Base-by-base conservation (phyloP, 306 rosid species). In the Carpinus viminea region DNA sequence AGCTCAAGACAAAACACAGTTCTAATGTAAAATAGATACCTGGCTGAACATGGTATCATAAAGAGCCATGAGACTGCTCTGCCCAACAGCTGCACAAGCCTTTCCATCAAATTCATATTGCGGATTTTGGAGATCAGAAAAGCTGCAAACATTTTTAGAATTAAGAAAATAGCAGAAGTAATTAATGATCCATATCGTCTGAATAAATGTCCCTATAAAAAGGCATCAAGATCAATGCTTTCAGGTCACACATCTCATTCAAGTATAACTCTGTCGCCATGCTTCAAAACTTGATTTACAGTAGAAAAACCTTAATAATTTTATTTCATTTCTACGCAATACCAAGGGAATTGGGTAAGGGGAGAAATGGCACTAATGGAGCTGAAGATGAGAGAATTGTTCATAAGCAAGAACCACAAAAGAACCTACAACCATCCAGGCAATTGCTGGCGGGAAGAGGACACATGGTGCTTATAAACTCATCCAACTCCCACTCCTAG, bases 11-110 rank as follows among this genome's bases (percentile, higher is more conserved):
- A 79, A 31, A 85, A 41, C 36, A 34, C 71, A 15, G 5, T 31
- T 77, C 72, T 17, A 73, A 56, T 4, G 17, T 70, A 31, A 70
- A 17, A 46, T 52, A 9, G 55, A 56, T 24, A 91, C 98, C 96
- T 93, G 97, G 80, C 96, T 90, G 77, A 93, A 93, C 95, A 91
- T 87, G 34, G 94, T 82, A 83, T 93, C 98, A 83, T 93, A 93
- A 48, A 93, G 96, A 79, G 98, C 98, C 98, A 93, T 93, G 76
- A 93, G 98, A 78, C 98, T 90, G 68, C 96, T 90, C 88, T 93
- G 97, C 57, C 97, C 97, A 59, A 93, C 98, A 31, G 96, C 92
- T 36, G 98, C 98, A 81, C 97, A 93, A 46, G 98, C 92, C 79
- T 93, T 93, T 45, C 97, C 98, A 86, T 90, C 98, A 53, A 90